phyloP scores from a whole-genome alignment of 2,329 filamentous ascomycete genomes.

The Talaromyces sp. region DNA sequence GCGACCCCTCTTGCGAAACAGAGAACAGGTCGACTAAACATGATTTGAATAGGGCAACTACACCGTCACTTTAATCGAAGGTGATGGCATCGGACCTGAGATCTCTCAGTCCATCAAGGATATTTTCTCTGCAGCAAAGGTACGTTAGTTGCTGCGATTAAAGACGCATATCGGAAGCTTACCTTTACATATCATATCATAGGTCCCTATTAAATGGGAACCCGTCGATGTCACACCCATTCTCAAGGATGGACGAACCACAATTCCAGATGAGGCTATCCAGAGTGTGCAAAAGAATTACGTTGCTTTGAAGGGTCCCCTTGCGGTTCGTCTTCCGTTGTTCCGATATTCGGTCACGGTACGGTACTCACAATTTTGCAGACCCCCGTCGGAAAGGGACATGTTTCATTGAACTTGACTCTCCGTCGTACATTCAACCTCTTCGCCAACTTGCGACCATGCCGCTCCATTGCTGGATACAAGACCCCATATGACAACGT shows the following conservation, averaged over 20 bases:
- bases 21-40: background rate
- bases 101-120: constrained; percentile 98
- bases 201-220: constrained; percentile 95
- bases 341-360: background rate
- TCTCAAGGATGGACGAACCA: constrained; percentile 91
- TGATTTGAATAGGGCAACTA: constrained; percentile 71
- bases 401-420: constrained; percentile 97
- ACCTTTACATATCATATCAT: background rate
- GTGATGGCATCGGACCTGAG: constrained; percentile 97
- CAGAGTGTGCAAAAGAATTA: constrained; percentile 92
- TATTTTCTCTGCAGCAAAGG: constrained; percentile 93
- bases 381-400: constrained; percentile 96
- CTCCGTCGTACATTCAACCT: constrained; percentile 99
- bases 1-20: constrained; percentile 3
- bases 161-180: constrained; percentile 32
- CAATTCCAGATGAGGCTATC: constrained; percentile 89
- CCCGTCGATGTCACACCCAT: constrained; percentile 92
- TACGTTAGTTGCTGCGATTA: constrained; percentile 38
- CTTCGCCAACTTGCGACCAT: constrained; percentile 97
- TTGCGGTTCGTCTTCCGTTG: constrained; percentile 65
- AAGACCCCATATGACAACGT: constrained; percentile 98
- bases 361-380: constrained; percentile 39
- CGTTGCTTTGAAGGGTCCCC: constrained; percentile 95
- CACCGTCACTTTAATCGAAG: constrained; percentile 95
- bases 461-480: constrained; percentile 93